Conservation (phyloP, 148 eudicot genomes). For the Spergularia marina region DNA sequence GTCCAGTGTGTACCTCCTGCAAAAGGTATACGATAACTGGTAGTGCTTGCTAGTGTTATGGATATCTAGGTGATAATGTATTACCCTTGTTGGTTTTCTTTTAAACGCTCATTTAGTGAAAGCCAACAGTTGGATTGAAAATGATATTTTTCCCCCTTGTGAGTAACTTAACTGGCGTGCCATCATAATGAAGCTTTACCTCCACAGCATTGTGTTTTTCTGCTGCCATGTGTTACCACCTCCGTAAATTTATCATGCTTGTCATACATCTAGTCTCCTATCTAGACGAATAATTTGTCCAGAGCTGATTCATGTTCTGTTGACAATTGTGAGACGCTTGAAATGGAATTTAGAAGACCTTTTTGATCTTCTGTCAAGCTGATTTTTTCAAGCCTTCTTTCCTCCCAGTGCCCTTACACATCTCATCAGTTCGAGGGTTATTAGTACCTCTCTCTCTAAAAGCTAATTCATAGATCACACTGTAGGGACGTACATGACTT, state of each 20-base stretch:
- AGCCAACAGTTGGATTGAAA: too few species aligned
- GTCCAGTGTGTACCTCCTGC: not conserved
- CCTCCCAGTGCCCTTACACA: too few species aligned
- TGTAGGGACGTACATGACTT: slow-evolving; percentile 71
- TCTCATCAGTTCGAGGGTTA: not conserved
- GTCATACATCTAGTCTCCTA: too few species aligned
- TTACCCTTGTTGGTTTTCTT: not conserved
- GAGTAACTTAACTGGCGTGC: too few species aligned
- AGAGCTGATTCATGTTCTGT: not conserved
- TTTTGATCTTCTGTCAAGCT: not conserved
- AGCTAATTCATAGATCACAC: not conserved
- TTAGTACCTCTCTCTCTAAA: not conserved
- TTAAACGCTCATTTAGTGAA: not conserved
- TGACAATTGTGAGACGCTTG: not conserved
- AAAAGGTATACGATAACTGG: not conserved
- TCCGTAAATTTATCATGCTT: too few species aligned
- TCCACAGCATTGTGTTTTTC: too few species aligned
- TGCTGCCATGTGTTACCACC: too few species aligned
- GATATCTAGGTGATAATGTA: too few species aligned
- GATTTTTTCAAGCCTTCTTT: too few species aligned
- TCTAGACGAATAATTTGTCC: not conserved
- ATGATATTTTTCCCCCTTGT: too few species aligned
- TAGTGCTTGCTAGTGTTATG: too few species aligned
- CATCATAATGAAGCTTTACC: too few species aligned
- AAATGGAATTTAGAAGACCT: not conserved